Percentiles rank a stretch among this genome's conserved stretches.
Conservation (phyloP, 768 basidiomycete genomes). For the Chalciporus chontae region DNA sequence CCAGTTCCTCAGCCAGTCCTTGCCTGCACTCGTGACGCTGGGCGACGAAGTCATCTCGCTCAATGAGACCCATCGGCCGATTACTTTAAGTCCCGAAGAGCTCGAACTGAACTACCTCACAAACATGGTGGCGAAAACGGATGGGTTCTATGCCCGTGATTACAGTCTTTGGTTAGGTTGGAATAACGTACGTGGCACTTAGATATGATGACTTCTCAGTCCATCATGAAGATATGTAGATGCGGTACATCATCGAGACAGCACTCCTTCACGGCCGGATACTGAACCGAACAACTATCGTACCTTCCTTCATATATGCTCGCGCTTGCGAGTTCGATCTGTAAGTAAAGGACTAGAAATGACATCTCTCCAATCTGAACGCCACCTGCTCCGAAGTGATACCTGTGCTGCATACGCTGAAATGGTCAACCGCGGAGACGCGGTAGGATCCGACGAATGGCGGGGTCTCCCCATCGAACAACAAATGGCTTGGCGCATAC, state of each 20-base stretch:
- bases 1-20: conserved; percentile 14
- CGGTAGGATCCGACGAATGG: conserved; percentile 39
- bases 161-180: conserved; percentile 48
- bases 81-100: conserved; percentile 2
- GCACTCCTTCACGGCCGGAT: conserved; percentile 41
- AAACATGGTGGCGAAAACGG: conserved; percentile 36
- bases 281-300: conserved; percentile 40
- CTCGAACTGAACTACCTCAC: conserved; percentile 30
- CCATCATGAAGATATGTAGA: conserved; percentile 21
- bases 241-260: conserved; percentile 49
- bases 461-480: conserved; percentile 33
- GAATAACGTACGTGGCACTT: conserved; percentile 38
- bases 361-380: not conserved
- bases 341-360: conserved; percentile 6
- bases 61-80: conserved; percentile 6
- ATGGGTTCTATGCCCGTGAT: conserved; percentile 45
- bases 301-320: conserved; percentile 47
- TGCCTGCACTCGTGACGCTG: conserved; percentile 10
- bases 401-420: conserved; percentile 39
- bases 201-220: not conserved
- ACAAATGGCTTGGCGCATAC: conserved; percentile 35
- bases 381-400: conserved; percentile 11
- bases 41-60: conserved; percentile 12
- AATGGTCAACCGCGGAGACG: conserved; percentile 47
- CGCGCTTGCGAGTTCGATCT: conserved; percentile 40